Percentiles rank a stretch among this genome's conserved stretches.
Conservation (phyloP, 2,329 filamentous ascomycete genomes). For the Colletotrichum gloeosporioides region DNA sequence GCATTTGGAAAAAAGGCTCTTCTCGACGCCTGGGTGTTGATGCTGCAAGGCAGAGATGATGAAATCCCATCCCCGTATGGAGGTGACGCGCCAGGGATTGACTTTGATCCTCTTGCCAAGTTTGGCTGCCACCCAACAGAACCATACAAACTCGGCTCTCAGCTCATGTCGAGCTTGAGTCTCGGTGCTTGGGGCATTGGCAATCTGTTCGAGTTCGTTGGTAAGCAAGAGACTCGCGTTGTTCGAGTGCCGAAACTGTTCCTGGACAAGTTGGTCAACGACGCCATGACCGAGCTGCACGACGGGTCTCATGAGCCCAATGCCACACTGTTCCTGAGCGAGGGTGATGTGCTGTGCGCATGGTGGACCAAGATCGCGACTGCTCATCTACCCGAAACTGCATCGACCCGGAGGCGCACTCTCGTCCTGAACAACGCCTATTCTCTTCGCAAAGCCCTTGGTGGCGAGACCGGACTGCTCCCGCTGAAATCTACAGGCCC, state of each 20-base stretch:
- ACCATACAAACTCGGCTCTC: background rate
- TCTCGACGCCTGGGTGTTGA: background rate
- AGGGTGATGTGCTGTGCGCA: background rate
- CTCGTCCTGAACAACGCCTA: background rate
- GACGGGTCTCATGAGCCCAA: accelerated
- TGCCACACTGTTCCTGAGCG: background rate
- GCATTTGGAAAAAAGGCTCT: background rate
- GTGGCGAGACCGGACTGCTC: background rate
- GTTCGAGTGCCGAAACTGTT: background rate
- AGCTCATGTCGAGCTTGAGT: background rate
- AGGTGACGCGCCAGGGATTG: background rate
- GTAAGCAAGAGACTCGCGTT: background rate
- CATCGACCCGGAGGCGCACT: background rate
- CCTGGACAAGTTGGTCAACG: background rate
- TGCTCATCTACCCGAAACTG: background rate
- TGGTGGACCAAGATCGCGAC: background rate
- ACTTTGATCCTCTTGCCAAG: background rate
- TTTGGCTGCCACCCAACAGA: background rate
- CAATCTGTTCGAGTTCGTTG: background rate
- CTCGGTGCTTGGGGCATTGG: background rate
- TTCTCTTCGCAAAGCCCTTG: background rate
- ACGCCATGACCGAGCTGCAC: background rate
- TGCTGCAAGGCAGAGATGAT: background rate
- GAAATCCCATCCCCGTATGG: background rate
- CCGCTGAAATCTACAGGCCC: background rate